Evolutionary conservation across 352 stramenopile species (phyloP).

Genomic region (Phytophthora pistaciae): DNA sequence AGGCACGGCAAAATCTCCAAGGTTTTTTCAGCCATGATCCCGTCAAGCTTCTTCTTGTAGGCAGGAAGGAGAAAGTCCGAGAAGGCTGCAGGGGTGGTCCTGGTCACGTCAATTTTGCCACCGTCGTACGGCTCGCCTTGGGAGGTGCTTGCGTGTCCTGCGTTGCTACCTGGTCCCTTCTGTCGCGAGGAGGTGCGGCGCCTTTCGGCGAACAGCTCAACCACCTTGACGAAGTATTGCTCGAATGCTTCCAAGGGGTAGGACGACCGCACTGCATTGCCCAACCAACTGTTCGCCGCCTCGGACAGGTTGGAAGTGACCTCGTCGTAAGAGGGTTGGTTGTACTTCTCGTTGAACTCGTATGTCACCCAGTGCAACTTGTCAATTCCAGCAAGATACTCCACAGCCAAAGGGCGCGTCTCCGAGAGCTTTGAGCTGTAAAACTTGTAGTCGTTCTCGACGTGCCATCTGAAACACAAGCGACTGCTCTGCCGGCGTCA

Average conservation of each 20-base stretch:
- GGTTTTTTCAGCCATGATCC: not conserved
- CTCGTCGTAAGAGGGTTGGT: not conserved
- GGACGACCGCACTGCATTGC: not conserved
- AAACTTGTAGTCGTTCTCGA: no score
- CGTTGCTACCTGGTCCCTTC: no score
- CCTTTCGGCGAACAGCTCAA: not conserved
- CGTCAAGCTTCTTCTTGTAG: not conserved
- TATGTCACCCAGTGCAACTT: constrained; percentile 6
- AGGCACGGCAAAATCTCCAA: constrained; percentile 2
- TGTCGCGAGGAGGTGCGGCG: no score
- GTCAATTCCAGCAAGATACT: not conserved
- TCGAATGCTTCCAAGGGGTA: constrained; percentile 6
- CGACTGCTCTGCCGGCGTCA: no score
- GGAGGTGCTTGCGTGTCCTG: no score
- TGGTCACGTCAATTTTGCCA: no score
- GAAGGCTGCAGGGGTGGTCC: no score
- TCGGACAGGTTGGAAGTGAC: constrained; percentile 3
- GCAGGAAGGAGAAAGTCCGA: no score
- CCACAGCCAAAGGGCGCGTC: no score
- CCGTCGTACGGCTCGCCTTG: no score
- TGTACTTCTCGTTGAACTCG: constrained; percentile 9
- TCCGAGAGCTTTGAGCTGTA: no score
- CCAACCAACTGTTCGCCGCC: constrained; percentile 7
- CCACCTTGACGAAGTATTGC: constrained; percentile 11
- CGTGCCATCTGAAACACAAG: no score